phyloP scores from a whole-genome alignment of 2,329 filamentous ascomycete species.

The Scorias spongiosa region DNA sequence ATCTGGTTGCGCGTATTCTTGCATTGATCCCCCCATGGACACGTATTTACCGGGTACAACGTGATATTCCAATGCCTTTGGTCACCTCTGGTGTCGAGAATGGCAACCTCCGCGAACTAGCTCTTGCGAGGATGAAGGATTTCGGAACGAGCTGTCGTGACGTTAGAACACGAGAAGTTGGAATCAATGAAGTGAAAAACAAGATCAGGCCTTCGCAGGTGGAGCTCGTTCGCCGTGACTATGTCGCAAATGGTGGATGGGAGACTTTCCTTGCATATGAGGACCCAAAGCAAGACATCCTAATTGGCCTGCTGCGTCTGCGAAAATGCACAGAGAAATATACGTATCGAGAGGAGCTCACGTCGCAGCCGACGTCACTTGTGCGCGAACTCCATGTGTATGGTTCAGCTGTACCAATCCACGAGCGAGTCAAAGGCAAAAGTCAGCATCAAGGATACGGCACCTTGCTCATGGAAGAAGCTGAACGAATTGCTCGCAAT shows the following conservation, averaged over 20 bases:
- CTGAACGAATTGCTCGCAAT: slow-evolving; percentile 82
- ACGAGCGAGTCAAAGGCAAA: slow-evolving; percentile 85
- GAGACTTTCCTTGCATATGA: slow-evolving; percentile 97
- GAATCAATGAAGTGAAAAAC: slow-evolving; percentile 97
- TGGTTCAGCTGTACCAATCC: slow-evolving; percentile 90
- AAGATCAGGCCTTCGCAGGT: slow-evolving; percentile 95
- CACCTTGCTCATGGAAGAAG: slow-evolving; percentile 93
- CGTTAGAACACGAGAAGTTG: slow-evolving; percentile 88
- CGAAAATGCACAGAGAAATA: slow-evolving; percentile 84
- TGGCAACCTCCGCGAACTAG: slow-evolving; percentile 84
- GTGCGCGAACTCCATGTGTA: slow-evolving; percentile 95
- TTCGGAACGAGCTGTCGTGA: slow-evolving; percentile 95
- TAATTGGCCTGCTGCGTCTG: slow-evolving; percentile 77
- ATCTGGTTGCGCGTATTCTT: slow-evolving; percentile 89
- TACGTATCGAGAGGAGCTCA: slow-evolving; percentile 80
- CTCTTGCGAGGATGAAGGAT: slow-evolving; percentile 95
- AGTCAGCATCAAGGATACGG: slow-evolving; percentile 98
- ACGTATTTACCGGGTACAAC: slow-evolving; percentile 92
- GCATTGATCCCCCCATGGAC: slow-evolving; percentile 95
- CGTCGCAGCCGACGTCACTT: slow-evolving; percentile 73
- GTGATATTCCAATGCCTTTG: slow-evolving; percentile 98
- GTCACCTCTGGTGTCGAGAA: slow-evolving; percentile 99
- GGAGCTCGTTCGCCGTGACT: slow-evolving; percentile 86
- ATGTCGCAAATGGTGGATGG: slow-evolving; percentile 91
- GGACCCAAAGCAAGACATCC: slow-evolving; percentile 94